Base-by-base conservation (phyloP, 2,329 filamentous ascomycete genomes). In the Trichoderma koningii region DNA sequence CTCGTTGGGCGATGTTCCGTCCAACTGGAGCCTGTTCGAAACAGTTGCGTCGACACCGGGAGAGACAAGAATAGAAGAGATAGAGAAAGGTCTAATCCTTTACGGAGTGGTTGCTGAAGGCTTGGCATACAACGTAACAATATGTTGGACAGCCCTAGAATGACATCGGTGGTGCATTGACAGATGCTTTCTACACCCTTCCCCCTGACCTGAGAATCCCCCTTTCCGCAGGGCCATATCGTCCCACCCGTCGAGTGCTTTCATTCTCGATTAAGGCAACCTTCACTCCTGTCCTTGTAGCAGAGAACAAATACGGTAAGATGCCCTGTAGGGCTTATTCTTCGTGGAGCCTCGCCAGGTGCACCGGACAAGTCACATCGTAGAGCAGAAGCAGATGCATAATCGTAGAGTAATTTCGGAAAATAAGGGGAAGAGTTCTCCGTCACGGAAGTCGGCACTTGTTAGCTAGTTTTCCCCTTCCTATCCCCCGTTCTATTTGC, bases 91-190 rank as follows among this genome's bases (percentile, higher is more conserved):
- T n/a, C 9, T 12, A 12, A 34, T 34, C 34, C 14, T 5, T 14
- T 38, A 38, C 34, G 34, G 34, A 14, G 12, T 14, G 14, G 34
- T 4, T 12, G 34, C 7, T 10, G 30, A 12, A 34, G 30, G 14
- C 34, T 38, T 38, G 34, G 15, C 55, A 59, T 59, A 50, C 55
- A 59, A 61, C 57, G 57, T 61, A 61, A 42, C 57, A 61, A 19
- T 51, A 19, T 17, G 41, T n/a, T 30, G 41, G 34, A 23, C 21
- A 28, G 12, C 44, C 44, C 19, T 48, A 17, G n/a, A 17, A 61
- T 51, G n/a, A 42, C 10, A 51, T 17, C 28, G 28, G 7, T 14
- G 52, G 26, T 17, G 30, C 56, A 50, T 41, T 42, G 15, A 21
- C 30, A 4, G 4, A 38, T 60, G 30, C 34, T 17, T 28, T 51